Conservation (phyloP, 176 grass and related monocot genomes). For the Lolium multiflorum region DNA sequence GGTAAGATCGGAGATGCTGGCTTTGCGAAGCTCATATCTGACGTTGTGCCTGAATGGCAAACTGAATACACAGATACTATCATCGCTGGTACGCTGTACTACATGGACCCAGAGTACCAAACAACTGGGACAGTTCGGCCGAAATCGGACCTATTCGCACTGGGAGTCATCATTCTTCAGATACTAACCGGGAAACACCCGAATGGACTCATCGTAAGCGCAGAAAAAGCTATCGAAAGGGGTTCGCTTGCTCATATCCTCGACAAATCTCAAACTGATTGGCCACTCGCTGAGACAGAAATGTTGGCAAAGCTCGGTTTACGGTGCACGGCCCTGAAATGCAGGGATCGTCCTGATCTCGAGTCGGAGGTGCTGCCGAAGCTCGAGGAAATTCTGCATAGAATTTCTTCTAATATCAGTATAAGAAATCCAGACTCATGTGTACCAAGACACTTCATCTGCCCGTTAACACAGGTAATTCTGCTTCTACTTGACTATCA, state of each 20-base stretch:
- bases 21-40: conserved; percentile 75
- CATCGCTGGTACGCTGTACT: conserved; percentile 78
- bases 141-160: conserved; percentile 81
- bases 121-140: conserved; percentile 82
- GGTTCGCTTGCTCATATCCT: conserved; percentile 48
- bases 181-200: conserved; percentile 68
- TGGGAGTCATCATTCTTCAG: conserved; percentile 76
- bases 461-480: conserved; percentile 80
- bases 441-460: conserved; percentile 74
- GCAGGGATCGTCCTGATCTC: conserved; percentile 87
- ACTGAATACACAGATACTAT: conserved; percentile 89
- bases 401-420: conserved; percentile 43
- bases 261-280: conserved; percentile 61
- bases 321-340: conserved; percentile 63
- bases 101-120: conserved; percentile 98
- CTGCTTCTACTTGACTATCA: neutral
- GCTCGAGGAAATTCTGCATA: conserved; percentile 66
- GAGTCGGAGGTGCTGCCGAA: conserved; percentile 66
- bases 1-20: conserved; percentile 92
- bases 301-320: conserved; percentile 75
- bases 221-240: conserved; percentile 55
- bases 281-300: conserved; percentile 67
- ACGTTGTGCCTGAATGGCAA: conserved; percentile 75
- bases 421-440: conserved; percentile 28
- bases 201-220: conserved; percentile 58